Conservation (phyloP, 2,329 filamentous ascomycete species). For the Colletotrichum costaricense region DNA sequence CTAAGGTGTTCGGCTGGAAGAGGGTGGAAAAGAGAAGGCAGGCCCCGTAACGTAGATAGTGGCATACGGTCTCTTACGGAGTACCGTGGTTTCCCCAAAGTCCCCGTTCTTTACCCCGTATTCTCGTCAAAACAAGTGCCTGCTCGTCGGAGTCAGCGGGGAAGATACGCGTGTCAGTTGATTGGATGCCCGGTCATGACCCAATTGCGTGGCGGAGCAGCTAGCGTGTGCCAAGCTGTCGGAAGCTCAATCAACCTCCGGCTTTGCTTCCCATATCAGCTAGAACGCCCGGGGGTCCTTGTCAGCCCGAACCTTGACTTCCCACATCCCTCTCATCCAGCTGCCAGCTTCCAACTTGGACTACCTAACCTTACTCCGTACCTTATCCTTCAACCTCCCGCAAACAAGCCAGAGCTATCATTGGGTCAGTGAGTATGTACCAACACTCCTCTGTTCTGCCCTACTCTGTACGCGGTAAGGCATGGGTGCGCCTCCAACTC, state of each 20-base stretch:
- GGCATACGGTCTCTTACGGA: neutral
- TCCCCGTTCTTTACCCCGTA: neutral
- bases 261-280: constrained; percentile 20
- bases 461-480: neutral
- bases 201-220: constrained; percentile 26
- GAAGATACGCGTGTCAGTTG: neutral
- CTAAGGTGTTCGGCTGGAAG: no score
- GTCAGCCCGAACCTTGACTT: constrained; percentile 5
- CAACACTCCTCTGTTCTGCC: neutral
- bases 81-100: neutral
- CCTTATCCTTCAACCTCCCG: neutral
- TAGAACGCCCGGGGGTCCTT: constrained; percentile 9
- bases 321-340: neutral
- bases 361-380: no score
- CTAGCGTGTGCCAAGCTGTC: constrained; percentile 31
- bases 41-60: neutral
- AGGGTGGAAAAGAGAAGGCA: neutral
- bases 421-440: neutral
- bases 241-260: constrained; percentile 15
- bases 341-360: neutral
- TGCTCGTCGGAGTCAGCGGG: neutral
- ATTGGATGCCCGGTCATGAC: neutral
- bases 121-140: neutral
- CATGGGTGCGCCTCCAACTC: neutral
- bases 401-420: neutral